Percentiles rank a stretch among this genome's conserved stretches.
phyloP scores from a whole-genome alignment of 192 early-diverging fungal species.

The Coemansia sp. region DNA sequence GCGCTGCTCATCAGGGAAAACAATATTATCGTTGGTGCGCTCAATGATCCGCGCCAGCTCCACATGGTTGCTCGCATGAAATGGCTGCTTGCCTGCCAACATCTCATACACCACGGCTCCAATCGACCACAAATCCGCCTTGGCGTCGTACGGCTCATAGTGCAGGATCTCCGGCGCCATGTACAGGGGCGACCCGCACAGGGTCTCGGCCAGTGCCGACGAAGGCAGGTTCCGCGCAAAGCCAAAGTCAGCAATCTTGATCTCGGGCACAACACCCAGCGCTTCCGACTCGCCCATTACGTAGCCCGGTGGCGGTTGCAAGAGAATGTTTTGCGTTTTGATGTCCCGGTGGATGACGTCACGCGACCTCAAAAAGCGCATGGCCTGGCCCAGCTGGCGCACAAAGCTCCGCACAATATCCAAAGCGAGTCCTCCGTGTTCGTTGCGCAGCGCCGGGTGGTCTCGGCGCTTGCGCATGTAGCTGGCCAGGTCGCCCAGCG shows the following conservation, averaged over 20 bases:
- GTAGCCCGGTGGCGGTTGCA: slow-evolving; percentile 61
- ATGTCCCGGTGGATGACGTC: slow-evolving; percentile 95
- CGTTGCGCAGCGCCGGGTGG: slow-evolving; percentile 51
- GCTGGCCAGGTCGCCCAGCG: slow-evolving; percentile 86
- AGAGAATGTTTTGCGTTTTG: slow-evolving; percentile 92
- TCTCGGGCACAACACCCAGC: slow-evolving; percentile 52
- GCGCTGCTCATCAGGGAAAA: slow-evolving; percentile 81
- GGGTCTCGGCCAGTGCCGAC: slow-evolving; percentile 85
- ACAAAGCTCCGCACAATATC: slow-evolving; percentile 81
- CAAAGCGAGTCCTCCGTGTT: slow-evolving; percentile 77
- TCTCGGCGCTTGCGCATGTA: slow-evolving; percentile 75
- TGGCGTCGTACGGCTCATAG: slow-evolving; percentile 91
- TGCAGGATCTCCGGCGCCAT: slow-evolving; percentile 89
- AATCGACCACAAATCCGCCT: slow-evolving; percentile 95
- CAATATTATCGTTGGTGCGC: slow-evolving; percentile 73
- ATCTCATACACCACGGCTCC: slow-evolving; percentile 95
- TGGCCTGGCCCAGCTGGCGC: slow-evolving; percentile 70
- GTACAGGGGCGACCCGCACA: slow-evolving; percentile 96
- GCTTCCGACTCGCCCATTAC: slow-evolving; percentile 42
- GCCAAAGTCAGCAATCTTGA: slow-evolving; percentile 98
- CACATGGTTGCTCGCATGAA: slow-evolving; percentile 88
- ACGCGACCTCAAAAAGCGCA: slow-evolving; percentile 82
- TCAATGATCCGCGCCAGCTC: slow-evolving; percentile 92
- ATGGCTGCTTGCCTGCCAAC: slow-evolving; percentile 86
- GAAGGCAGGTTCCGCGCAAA: slow-evolving; percentile 87